phyloP scores from a whole-genome alignment of 495 filamentous ascomycete species.

The Xylaria bambusicola region DNA sequence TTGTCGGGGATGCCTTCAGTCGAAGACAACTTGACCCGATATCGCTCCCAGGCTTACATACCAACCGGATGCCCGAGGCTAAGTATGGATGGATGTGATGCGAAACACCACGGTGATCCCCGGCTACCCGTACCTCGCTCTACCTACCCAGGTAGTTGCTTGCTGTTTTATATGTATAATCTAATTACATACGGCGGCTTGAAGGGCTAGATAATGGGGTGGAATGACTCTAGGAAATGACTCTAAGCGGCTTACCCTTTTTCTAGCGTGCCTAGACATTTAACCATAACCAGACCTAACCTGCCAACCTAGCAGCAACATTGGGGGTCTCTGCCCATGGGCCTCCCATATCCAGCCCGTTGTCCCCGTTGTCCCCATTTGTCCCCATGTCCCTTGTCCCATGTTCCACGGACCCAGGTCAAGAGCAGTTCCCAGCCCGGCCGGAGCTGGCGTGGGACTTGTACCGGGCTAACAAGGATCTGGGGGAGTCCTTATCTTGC shows the following conservation, averaged over 20 bases:
- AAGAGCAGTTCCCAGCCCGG: too few relatives aligned
- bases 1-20: not conserved
- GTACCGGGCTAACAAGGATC: constrained; percentile 7
- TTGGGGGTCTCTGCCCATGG: not conserved
- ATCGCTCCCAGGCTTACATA: not conserved
- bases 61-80: not conserved
- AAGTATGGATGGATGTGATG: not conserved
- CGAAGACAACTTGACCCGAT: not conserved
- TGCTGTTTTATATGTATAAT: constrained; percentile 5
- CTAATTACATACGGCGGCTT: constrained; percentile 5
- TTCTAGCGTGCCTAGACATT: constrained; percentile 8
- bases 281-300: too few relatives aligned
- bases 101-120: constrained; percentile 12
- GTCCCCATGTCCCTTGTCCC: constrained; percentile 2
- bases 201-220: too few relatives aligned
- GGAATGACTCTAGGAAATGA: not conserved
- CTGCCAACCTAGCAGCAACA: not conserved
- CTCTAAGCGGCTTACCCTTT: not conserved
- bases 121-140: not conserved
- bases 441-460: constrained; percentile 14
- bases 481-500: constrained; percentile 4
- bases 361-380: not conserved
- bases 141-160: not conserved
- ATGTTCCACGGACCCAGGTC: too few relatives aligned
- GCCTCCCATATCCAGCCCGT: too few relatives aligned